Percentiles rank a stretch among this genome's conserved stretches.
phyloP scores from a whole-genome alignment of 2,329 filamentous ascomycete species.

The Dendryphion nanum region DNA sequence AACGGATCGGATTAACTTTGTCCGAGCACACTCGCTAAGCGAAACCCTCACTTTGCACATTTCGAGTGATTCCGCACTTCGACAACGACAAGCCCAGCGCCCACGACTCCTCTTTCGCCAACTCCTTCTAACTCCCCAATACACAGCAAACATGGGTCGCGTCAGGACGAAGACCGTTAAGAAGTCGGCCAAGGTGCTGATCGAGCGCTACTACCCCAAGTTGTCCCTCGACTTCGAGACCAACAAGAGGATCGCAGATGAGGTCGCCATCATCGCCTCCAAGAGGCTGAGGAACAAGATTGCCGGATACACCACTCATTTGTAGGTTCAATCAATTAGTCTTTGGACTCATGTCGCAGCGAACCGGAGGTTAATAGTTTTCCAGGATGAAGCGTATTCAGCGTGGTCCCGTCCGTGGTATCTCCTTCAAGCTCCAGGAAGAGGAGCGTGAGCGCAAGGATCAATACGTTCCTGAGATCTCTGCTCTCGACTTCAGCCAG shows the following conservation, averaged over 20 bases:
- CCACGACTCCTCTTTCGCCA: conserved; percentile 18
- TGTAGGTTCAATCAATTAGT: conserved; percentile 38
- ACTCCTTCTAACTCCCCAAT: conserved; percentile 20
- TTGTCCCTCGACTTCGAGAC: conserved; percentile 99
- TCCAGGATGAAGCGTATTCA: conserved; percentile 98
- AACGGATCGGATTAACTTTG: too few relatives aligned
- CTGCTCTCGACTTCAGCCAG: conserved; percentile 96
- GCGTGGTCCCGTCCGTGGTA: conserved; percentile 97
- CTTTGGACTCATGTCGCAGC: neutral
- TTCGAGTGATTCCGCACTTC: conserved; percentile 5
- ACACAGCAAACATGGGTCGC: conserved; percentile 53
- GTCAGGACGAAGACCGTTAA: conserved; percentile 67
- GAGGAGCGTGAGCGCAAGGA: conserved; percentile 99
- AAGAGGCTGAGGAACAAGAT: conserved; percentile 99
- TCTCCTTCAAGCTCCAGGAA: conserved; percentile 99
- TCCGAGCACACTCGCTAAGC: conserved; percentile 1
- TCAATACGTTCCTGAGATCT: conserved; percentile 99
- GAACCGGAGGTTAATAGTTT: neutral
- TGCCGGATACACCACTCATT: conserved; percentile 86
- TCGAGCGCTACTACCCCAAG: conserved; percentile 80
- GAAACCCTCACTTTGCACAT: neutral
- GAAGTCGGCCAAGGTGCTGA: conserved; percentile 97
- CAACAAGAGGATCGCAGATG: conserved; percentile 81
- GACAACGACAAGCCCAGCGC: conserved; percentile 32
- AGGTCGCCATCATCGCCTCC: conserved; percentile 90